These are phyloP conservation scores for Blepharisma stoltei DNA, from an alignment of 73 alveolate genomes.

Conservation along the genomic window DNA sequence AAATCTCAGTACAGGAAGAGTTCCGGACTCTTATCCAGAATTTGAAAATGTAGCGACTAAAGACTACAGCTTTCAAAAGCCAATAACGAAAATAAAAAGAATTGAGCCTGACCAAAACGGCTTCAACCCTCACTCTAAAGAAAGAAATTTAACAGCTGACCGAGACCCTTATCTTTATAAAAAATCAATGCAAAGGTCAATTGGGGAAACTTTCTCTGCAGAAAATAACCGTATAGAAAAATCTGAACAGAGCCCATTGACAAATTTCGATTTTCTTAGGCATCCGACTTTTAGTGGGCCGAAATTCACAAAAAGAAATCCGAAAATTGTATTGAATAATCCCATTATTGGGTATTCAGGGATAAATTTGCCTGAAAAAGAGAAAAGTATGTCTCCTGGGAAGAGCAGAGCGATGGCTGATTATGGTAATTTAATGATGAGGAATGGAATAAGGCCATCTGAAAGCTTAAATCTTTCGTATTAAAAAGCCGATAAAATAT, in stretches of 20 bases:
- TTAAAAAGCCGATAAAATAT: too few relatives aligned
- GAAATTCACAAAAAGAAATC: neutral
- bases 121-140: neutral
- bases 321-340: neutral
- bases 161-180: neutral
- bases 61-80: too few relatives aligned
- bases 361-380: neutral
- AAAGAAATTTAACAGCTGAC: neutral
- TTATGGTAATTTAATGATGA: too few relatives aligned
- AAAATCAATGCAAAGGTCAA: neutral
- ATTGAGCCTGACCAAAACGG: neutral
- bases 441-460: too few relatives aligned
- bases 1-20: neutral
- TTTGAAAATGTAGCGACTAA: too few relatives aligned
- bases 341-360: neutral
- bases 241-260: neutral
- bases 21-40: too few relatives aligned
- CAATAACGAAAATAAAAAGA: neutral
- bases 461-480: too few relatives aligned
- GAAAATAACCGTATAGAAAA: neutral
- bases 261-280: neutral
- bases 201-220: neutral
- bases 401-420: too few relatives aligned
- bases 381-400: too few relatives aligned
- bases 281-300: constrained; percentile 6